A percentile compares a stretch with the other conserved stretches of the same genome.
Evolutionary conservation across 2,329 filamentous ascomycete genomes (phyloP).

Genomic region (Colletotrichum gloeosporioides): DNA sequence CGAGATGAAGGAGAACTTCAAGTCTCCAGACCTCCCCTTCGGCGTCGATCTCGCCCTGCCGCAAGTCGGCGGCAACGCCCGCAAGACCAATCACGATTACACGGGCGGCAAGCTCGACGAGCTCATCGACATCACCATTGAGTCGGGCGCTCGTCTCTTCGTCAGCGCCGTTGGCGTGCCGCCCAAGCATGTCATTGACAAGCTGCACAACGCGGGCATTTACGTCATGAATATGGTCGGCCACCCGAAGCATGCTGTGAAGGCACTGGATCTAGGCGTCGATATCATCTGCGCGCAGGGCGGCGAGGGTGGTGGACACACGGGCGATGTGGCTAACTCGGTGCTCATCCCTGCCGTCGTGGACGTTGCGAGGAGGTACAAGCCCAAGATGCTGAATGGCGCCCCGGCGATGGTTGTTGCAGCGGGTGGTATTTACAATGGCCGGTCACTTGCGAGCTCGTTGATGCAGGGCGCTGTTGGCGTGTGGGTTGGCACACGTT

Average conservation of each 20-base stretch:
- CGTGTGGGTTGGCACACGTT: constrained; percentile 94
- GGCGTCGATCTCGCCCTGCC: constrained; percentile 92
- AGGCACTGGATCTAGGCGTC: constrained; percentile 84
- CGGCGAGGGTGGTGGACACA: constrained; percentile 92
- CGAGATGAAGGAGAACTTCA: constrained; percentile 81
- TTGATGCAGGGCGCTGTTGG: constrained; percentile 88
- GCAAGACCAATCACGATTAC: constrained; percentile 96
- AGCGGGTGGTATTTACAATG: constrained; percentile 86
- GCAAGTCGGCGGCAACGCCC: constrained; percentile 82
- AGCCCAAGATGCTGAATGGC: constrained; percentile 72
- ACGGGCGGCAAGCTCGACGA: constrained; percentile 88
- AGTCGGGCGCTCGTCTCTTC: constrained; percentile 83
- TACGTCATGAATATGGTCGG: constrained; percentile 98
- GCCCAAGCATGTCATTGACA: constrained; percentile 72
- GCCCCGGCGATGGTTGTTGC: constrained; percentile 81
- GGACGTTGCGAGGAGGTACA: constrained; percentile 78
- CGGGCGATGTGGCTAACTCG: constrained; percentile 84
- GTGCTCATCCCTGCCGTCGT: constrained; percentile 87
- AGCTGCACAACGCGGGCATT: constrained; percentile 80
- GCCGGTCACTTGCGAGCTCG: constrained; percentile 78
- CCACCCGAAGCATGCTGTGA: constrained; percentile 87
- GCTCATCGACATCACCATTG: constrained; percentile 84
- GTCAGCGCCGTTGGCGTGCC: constrained; percentile 90
- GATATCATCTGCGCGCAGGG: constrained; percentile 94
- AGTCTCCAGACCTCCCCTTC: constrained; percentile 75